A percentile compares a stretch with the other conserved stretches of the same genome.
phyloP scores from a whole-genome alignment of 768 basidiomycete genomes.

The Multifurca ochricompacta region DNA sequence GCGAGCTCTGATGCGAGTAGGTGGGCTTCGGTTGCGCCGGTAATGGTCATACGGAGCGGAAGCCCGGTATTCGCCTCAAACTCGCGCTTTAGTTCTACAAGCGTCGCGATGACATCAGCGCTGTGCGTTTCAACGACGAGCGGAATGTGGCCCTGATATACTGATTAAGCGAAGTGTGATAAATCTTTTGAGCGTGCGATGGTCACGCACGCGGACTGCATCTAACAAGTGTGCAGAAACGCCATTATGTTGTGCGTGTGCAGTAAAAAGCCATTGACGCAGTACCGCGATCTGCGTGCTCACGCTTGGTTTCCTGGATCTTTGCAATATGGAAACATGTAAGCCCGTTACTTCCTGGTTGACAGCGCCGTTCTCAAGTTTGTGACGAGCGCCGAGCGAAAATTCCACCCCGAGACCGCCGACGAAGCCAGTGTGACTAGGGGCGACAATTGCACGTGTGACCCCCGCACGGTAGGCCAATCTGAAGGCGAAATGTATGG shows the following conservation, averaged over 20 bases:
- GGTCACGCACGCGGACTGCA: conserved; percentile 27
- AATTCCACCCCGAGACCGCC: conserved; percentile 39
- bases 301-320: conserved; percentile 39
- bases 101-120: conserved; percentile 75
- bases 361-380: conserved; percentile 36
- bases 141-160: conserved; percentile 52
- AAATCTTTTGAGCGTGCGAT: not conserved
- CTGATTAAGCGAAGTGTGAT: not conserved
- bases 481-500: conserved; percentile 29
- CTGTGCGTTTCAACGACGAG: conserved; percentile 68
- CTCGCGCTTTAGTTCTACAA: conserved; percentile 62
- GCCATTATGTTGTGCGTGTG: conserved; percentile 24
- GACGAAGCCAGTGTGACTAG: conserved; percentile 30
- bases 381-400: conserved; percentile 33
- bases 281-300: conserved; percentile 74
- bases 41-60: conserved; percentile 49
- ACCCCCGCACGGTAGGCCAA: conserved; percentile 55
- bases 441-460: conserved; percentile 30
- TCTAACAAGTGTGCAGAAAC: conserved; percentile 30
- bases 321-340: conserved; percentile 33
- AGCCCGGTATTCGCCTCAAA: conserved; percentile 41
- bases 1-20: conserved; percentile 58
- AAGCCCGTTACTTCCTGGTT: conserved; percentile 38
- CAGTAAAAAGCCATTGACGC: conserved; percentile 50
- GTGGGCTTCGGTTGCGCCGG: conserved; percentile 58